Base-by-base conservation (phyloP, 805 yeast species). In the Jamesozyma piceae region DNA sequence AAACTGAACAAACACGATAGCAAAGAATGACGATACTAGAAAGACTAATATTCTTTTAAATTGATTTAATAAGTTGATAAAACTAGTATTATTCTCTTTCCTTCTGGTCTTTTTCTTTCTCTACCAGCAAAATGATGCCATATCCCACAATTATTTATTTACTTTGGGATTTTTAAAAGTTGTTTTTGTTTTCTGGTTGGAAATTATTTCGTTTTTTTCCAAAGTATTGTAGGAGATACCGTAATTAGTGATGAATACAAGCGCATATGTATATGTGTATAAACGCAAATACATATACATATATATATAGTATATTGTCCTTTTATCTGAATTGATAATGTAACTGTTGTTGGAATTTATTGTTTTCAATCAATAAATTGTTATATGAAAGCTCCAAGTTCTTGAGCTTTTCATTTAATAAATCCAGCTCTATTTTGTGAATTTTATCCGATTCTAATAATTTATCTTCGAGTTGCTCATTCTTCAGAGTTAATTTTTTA, bases 321-420 rank as follows among this genome's bases (percentile, higher is more conserved):
- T 6, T 30, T 15, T 24, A 24, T 24, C 28, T 24, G 11, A 8
- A 24, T 24, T 24, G 28, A 24, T 24, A 24, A 24, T 24, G 28
- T 4, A 22, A 5, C 14, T 17, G 15, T 5, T 21, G 19, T 31
- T 38, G 31, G 8, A 38, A 18, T 3, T 22, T 8, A 11, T 39
- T 33, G 27, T 39, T 39, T 34, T 39, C 42, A 9, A 31, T 26
- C 5, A 33, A 11, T n/a, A 39, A 24, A 27, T 27, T 19, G 9
- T 39, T 18, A 27, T 39, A 21, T 17, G n/a, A 17, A 21, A 13
- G 9, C 14, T 39, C 19, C 21, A 39, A 9, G 8, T 14, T 41
- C 9, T 36, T 30, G 11, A 44, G 34, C 15, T 43, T 26, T 37
- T 49, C 50, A 26, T 37, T 35, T 22, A 40, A 35, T 15, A 39